Evolutionary conservation across 352 stramenopile species (phyloP), one percentile per base, ranked within the genome.

Genomic region (Phytophthora idaei): DNA sequence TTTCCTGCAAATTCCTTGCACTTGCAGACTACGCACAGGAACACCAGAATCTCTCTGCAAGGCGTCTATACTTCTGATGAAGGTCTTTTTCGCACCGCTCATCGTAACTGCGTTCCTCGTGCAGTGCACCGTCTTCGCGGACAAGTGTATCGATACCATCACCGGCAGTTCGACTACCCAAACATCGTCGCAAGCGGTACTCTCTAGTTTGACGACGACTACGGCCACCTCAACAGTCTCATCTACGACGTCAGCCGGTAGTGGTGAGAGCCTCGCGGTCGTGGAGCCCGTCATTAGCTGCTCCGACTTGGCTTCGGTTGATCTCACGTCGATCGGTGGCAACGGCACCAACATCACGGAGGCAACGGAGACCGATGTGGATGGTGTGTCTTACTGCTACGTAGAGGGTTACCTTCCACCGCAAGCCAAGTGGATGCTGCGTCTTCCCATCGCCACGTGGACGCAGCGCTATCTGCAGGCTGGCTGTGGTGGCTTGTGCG

Each of bases 391-490:
- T 12, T 81, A 81, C 56, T 81, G 73, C 60, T 69, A 65, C 27
- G 47, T 78, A 2, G 65, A 76, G 11, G 69, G 73, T 31, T 64
- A 64, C n/a, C 63, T 81, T 4, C 65, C 61, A 7, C 69, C 69
- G 3, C 58, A 58, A n/a, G 58, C 69, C 21, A 76, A 69, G 9
- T 81, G 66, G 65, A 71, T 71, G 46, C 46, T 74, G 37, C 50
- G 64, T 21, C 69, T 81, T 11, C 69, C 73, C 0, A 68, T 67
- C 52, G 48, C 59, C 5, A 78, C 73, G 2, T 81, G 73, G 73
- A 81, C 73, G 15, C 73, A 81, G 39, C 73, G 69, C 10, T 78
- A 78, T 25, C 53, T 76, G 21, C 69, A 78, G 42, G 64, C 62
- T 25, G 73, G 73, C n/a, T 78, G 73, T 27, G 69, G 73, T 34